Percentiles rank a stretch among this genome's conserved stretches.
These are phyloP conservation scores for Smittium culicis DNA, from an alignment of 371 early-diverging fungal species.

Conservation along the genomic window DNA sequence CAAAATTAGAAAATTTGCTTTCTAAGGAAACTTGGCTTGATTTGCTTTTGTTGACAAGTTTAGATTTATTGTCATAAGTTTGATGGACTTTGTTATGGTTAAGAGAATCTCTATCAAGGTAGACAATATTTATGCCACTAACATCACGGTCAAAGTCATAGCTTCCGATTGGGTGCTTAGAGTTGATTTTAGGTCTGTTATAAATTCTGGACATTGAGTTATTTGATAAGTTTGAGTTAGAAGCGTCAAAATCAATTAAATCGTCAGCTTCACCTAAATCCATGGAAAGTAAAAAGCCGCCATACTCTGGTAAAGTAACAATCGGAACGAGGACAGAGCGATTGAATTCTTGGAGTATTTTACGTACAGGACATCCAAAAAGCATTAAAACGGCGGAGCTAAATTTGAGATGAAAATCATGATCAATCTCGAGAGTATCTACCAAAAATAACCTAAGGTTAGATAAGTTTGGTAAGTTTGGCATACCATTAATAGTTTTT, in stretches of 20 bases:
- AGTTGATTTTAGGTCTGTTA: not conserved
- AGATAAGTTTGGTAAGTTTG: constrained; percentile 37
- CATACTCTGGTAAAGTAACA: constrained; percentile 56
- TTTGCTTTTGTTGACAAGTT: not conserved
- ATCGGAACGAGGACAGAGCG: constrained; percentile 49
- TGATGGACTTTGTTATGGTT: not conserved
- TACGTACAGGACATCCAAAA: constrained; percentile 35
- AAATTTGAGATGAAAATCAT: constrained; percentile 43
- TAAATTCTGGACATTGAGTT: not conserved
- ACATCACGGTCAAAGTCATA: constrained; percentile 3
- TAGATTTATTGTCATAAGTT: not conserved
- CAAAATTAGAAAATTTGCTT: constrained; percentile 9
- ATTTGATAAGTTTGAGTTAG: not conserved
- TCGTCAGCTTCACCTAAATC: constrained; percentile 16
- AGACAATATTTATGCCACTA: not conserved
- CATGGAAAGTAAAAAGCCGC: constrained; percentile 49
- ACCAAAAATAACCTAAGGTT: constrained; percentile 50
- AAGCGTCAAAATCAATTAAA: not conserved
- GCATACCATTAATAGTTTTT: constrained; percentile 25
- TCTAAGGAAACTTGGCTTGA: not conserved
- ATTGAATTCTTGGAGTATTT: constrained; percentile 24
- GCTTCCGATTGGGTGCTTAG: not conserved
- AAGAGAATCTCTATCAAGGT: not conserved
- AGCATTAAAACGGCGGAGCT: constrained; percentile 47
- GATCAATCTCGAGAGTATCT: constrained; percentile 49